Evolutionary conservation across 352 stramenopile genomes (phyloP).

Genomic region (Blastocystis sp.): DNA sequence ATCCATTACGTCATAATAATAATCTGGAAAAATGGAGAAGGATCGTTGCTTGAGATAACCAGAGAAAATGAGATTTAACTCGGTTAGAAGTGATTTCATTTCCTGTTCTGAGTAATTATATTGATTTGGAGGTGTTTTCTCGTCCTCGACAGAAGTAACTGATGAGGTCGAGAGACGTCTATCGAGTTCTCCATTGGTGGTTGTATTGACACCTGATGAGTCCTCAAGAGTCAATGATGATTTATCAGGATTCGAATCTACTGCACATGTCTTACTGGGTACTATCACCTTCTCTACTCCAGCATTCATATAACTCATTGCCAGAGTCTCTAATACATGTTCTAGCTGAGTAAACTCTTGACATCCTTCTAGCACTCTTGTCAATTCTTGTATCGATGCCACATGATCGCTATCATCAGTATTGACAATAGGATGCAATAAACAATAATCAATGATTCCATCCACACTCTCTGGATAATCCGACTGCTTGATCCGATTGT

Average conservation of each 20-base stretch:
- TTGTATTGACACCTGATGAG: not conserved
- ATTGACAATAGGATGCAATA: not conserved
- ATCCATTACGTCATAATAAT: conserved; percentile 1
- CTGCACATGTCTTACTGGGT: too few relatives aligned
- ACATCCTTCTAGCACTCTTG: too few relatives aligned
- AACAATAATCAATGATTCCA: not conserved
- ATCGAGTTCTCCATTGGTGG: not conserved
- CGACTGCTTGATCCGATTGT: not conserved
- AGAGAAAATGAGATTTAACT: not conserved
- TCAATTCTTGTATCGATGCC: too few relatives aligned
- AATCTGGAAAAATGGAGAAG: not conserved
- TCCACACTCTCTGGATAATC: conserved; percentile 19
- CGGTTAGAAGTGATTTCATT: not conserved
- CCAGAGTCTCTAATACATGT: too few relatives aligned
- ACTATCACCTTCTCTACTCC: too few relatives aligned
- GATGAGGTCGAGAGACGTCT: not conserved
- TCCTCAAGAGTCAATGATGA: not conserved
- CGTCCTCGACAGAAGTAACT: conserved; percentile 4
- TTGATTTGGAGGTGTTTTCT: not conserved
- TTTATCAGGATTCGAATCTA: too few relatives aligned
- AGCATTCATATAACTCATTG: too few relatives aligned
- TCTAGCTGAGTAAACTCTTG: too few relatives aligned
- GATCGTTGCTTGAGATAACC: not conserved
- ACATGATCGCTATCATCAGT: not conserved
- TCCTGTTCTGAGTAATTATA: conserved; percentile 10